Base-by-base conservation (phyloP, 2,329 filamentous ascomycete genomes). In the Neonectria magnoliae region DNA sequence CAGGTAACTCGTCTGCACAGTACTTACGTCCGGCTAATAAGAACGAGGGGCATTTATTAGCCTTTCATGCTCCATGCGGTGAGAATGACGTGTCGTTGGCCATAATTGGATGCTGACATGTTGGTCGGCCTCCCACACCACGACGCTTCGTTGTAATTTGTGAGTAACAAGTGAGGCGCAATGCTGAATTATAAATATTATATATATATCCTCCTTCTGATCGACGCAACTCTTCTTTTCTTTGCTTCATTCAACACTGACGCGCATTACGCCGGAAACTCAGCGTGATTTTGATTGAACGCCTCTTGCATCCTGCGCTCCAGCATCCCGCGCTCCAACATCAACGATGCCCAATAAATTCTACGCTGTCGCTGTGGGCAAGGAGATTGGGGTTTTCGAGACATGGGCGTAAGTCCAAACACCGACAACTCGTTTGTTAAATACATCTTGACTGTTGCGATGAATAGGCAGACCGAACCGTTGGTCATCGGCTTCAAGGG, bases 321-420 rank as follows among this genome's bases (percentile, higher is more conserved):
- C 2, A 13, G 3, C 9, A n/a, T 13, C 36, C 22, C 6, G 16
- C 2, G 8, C 27, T 18, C 9, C 1, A 14, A 8, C 9, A n/a
- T 13, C 36, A n/a, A 36, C 1, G 4, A 58, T 54, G 29, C 16
- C 1, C 9, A 13, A 50, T 27, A 41, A 48, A 14, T 65, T 33
- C 25, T 63, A 65, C 22, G 63, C 63, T 11, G 63, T 65, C 10
- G 63, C 63, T 5, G 20, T 63, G 9, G 63, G 63, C 7, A 63
- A 31, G 4, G 14, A 18, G 5, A 54, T 29, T 8, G 63, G 63
- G 1, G 16, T 63, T 5, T 63, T 59, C 5, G 29, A 51, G 0
- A 33, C 50, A 1, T 65, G 63, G 63, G 44, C 14, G 63, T 56
- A 29, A 56, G 60, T 33, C 13, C 18, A 5, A n/a, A 6, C n/a